Evolutionary conservation across 768 basidiomycete species (phyloP).

Genomic region (Hemileccinum impolitum): DNA sequence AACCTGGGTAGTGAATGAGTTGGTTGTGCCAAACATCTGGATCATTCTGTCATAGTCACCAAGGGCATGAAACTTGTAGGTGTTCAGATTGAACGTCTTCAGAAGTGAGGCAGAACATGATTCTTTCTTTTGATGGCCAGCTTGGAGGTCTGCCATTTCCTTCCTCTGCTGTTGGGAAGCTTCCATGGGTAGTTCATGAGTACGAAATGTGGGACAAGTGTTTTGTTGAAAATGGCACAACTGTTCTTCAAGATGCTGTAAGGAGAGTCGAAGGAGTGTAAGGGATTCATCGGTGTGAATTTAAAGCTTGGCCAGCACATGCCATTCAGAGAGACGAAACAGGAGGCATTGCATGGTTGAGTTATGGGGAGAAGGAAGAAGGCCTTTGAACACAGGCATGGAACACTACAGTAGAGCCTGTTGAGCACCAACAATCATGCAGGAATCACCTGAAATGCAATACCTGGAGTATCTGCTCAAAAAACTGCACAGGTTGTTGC

Average conservation of each 20-base stretch:
- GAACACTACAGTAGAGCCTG: too few relatives aligned
- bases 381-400: slow-evolving; percentile 38
- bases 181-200: neutral
- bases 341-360: neutral
- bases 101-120: too few relatives aligned
- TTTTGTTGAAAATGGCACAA: neutral
- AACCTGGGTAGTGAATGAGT: neutral
- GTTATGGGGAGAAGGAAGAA: slow-evolving; percentile 29
- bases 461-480: slow-evolving; percentile 15
- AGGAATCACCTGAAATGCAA: too few relatives aligned
- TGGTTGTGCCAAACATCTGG: too few relatives aligned
- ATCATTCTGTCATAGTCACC: too few relatives aligned
- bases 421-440: too few relatives aligned
- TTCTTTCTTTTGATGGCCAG: too few relatives aligned
- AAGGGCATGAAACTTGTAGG: too few relatives aligned
- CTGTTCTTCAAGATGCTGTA: neutral
- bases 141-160: too few relatives aligned
- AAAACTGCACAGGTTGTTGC: slow-evolving; percentile 19
- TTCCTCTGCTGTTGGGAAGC: neutral
- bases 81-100: too few relatives aligned
- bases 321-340: slow-evolving; percentile 1
- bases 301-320: neutral
- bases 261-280: neutral
- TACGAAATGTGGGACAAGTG: neutral
- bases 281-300: neutral